Conservation (phyloP, 371 early-diverging fungal genomes). For the Blakeslea trispora region DNA sequence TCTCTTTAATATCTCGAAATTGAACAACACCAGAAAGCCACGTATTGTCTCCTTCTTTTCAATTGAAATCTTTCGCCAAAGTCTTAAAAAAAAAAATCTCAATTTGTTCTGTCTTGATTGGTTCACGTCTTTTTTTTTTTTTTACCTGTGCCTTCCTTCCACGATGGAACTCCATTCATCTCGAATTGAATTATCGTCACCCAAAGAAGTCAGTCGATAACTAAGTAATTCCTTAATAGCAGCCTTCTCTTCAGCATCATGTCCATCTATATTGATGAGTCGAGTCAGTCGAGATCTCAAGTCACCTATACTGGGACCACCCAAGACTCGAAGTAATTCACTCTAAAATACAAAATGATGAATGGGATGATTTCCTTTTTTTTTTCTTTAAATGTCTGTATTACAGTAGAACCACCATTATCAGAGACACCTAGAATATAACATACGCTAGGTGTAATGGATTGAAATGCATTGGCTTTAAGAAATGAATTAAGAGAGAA, state of each 20-base stretch:
- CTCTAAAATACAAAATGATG: slow-evolving; percentile 28
- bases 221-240: slow-evolving; percentile 70
- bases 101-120: no score
- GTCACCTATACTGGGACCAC: slow-evolving; percentile 75
- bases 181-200: slow-evolving; percentile 53
- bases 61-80: slow-evolving; percentile 54
- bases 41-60: slow-evolving; percentile 71
- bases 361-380: background rate
- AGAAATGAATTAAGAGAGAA: background rate
- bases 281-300: slow-evolving; percentile 63
- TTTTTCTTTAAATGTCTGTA: background rate
- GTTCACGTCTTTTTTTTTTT: background rate
- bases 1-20: slow-evolving; percentile 66
- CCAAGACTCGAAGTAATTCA: slow-evolving; percentile 66
- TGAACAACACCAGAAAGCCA: slow-evolving; percentile 67
- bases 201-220: slow-evolving; percentile 60
- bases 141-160: slow-evolving; percentile 67
- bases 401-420: slow-evolving; percentile 68
- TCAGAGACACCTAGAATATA: slow-evolving; percentile 76
- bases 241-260: slow-evolving; percentile 31
- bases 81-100: slow-evolving; percentile 21
- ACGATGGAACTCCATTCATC: slow-evolving; percentile 69
- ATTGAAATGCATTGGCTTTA: slow-evolving; percentile 50
- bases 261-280: slow-evolving; percentile 52
- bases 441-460: slow-evolving; percentile 59